phyloP scores from a whole-genome alignment of 371 early-diverging fungal species.

The Rhizopus arrhizus region DNA sequence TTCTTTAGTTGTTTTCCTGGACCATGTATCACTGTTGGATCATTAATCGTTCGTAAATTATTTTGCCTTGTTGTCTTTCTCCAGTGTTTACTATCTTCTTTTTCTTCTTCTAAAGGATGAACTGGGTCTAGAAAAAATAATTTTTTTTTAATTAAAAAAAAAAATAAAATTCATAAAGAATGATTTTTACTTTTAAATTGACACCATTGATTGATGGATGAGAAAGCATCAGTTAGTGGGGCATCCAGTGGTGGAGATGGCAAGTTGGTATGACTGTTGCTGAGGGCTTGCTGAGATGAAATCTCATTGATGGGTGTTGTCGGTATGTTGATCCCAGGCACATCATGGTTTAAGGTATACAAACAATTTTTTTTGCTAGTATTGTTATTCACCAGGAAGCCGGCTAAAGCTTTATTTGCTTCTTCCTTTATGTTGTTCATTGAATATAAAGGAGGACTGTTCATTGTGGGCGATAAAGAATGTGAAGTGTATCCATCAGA shows the following conservation, averaged over 20 bases:
- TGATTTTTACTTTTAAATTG: constrained; percentile 18
- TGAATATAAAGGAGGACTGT: constrained; percentile 17
- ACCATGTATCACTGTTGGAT: constrained; percentile 1
- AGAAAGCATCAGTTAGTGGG: background rate
- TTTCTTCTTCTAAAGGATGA: constrained; percentile 11
- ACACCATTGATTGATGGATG: constrained; percentile 28
- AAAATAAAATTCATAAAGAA: background rate
- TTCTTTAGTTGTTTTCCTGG: constrained; percentile 58
- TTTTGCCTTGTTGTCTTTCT: constrained; percentile 12
- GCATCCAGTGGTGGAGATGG: constrained; percentile 24
- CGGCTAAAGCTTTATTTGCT: constrained; percentile 18
- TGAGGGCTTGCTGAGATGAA: constrained; percentile 1
- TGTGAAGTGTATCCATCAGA: constrained; percentile 26
- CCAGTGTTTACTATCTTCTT: constrained; percentile 17
- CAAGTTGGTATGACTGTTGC: background rate
- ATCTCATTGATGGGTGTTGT: constrained; percentile 23
- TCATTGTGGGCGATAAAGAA: constrained; percentile 18
- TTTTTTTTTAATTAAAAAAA: background rate
- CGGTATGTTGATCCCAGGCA: constrained; percentile 36
- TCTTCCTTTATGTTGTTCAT: constrained; percentile 14
- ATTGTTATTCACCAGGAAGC: constrained; percentile 5
- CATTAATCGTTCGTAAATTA: constrained; percentile 1
- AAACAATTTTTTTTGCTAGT: constrained; percentile 1
- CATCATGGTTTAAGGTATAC: constrained; percentile 11
- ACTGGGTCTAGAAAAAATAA: background rate